These are phyloP conservation scores for Prosopis cineraria DNA, from an alignment of 306 rosid species.

Conservation along the genomic window DNA sequence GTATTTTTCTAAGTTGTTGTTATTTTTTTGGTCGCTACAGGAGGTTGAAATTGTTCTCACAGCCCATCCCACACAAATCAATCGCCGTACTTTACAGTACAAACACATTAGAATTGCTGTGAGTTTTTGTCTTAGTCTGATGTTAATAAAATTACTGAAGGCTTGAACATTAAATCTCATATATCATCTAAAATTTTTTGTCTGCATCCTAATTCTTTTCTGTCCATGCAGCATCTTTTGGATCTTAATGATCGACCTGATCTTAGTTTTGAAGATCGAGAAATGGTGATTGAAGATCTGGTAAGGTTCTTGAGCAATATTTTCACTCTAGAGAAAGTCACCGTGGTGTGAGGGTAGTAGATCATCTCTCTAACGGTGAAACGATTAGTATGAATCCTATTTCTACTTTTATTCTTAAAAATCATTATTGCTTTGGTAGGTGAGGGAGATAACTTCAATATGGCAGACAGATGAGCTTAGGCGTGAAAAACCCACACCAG, in stretches of 20 bases:
- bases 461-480: slow-evolving; percentile 99
- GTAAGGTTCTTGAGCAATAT: slow-evolving; percentile 50
- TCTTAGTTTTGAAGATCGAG: slow-evolving; percentile 78
- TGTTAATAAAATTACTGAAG: background rate
- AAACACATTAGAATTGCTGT: slow-evolving; percentile 85
- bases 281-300: slow-evolving; percentile 91
- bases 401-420: slow-evolving; percentile 31
- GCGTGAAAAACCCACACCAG: slow-evolving; percentile 92
- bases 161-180: slow-evolving; percentile 23
- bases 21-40: slow-evolving; percentile 44
- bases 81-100: slow-evolving; percentile 89
- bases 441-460: slow-evolving; percentile 92
- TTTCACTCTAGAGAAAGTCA: slow-evolving; percentile 34
- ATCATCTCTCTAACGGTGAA: slow-evolving; percentile 26
- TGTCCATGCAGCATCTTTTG: slow-evolving; percentile 71
- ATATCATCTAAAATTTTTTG: slow-evolving; percentile 16
- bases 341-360: slow-evolving; percentile 18
- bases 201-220: slow-evolving; percentile 29
- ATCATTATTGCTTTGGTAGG: slow-evolving; percentile 52
- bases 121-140: slow-evolving; percentile 41
- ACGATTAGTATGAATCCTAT: slow-evolving; percentile 2
- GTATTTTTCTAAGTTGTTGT: slow-evolving; percentile 20
- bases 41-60: slow-evolving; percentile 97
- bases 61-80: slow-evolving; percentile 97
- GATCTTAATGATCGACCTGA: slow-evolving; percentile 86